phyloP scores from a whole-genome alignment of 2,329 filamentous ascomycete genomes.

The Sarocladiaceae sp. region DNA sequence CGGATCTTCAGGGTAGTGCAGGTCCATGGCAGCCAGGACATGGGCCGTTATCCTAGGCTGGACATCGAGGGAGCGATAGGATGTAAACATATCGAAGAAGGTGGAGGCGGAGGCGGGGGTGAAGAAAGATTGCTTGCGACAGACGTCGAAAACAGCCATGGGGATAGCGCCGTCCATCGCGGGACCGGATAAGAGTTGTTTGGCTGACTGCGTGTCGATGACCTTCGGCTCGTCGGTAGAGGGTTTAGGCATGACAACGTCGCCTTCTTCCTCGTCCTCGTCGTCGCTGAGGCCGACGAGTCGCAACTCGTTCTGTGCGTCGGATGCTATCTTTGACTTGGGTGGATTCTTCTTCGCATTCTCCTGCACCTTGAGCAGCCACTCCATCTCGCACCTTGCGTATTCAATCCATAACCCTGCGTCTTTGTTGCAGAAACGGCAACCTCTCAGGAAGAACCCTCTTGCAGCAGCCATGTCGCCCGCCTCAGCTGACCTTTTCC shows the following conservation, averaged over 20 bases:
- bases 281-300: slow-evolving; percentile 36
- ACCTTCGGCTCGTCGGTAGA: slow-evolving; percentile 34
- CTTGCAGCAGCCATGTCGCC: slow-evolving; percentile 84
- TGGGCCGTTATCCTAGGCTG: slow-evolving; percentile 64
- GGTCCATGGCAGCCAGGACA: slow-evolving; percentile 59
- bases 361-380: slow-evolving; percentile 62
- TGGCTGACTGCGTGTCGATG: slow-evolving; percentile 37
- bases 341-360: slow-evolving; percentile 22
- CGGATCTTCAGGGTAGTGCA: slow-evolving; percentile 52
- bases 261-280: slow-evolving; percentile 34
- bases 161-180: slow-evolving; percentile 91
- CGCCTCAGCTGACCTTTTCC: slow-evolving; percentile 67
- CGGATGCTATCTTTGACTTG: slow-evolving; percentile 18
- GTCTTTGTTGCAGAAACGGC: slow-evolving; percentile 78
- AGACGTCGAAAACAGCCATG: slow-evolving; percentile 82
- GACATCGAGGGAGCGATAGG: slow-evolving; percentile 61
- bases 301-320: slow-evolving; percentile 41
- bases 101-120: slow-evolving; percentile 58
- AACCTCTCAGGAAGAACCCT: slow-evolving; percentile 79
- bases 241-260: slow-evolving; percentile 38
- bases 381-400: slow-evolving; percentile 85
- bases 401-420: slow-evolving; percentile 82
- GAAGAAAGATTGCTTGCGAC: slow-evolving; percentile 70
- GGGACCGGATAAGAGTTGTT: slow-evolving; percentile 64
- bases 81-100: slow-evolving; percentile 75